These are phyloP conservation scores for Epichloe scottii DNA, from an alignment of 2,329 filamentous ascomycete species.

Conservation along the genomic window DNA sequence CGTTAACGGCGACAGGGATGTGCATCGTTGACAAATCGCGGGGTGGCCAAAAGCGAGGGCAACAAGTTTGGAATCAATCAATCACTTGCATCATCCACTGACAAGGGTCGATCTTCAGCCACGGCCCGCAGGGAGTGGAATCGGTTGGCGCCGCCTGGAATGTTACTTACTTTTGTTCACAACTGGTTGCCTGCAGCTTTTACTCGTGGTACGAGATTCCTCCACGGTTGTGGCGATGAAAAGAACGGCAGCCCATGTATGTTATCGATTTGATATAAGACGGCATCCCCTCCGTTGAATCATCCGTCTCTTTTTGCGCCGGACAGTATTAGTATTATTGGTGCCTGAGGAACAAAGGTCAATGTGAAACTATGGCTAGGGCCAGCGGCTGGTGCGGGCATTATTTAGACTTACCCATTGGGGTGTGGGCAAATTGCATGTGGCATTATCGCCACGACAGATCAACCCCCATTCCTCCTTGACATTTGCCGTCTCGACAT, in stretches of 20 bases:
- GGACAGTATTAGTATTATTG: not conserved
- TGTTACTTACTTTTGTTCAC: not conserved
- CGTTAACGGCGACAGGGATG: not conserved
- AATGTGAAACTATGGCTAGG: not conserved
- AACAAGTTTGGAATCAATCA: constrained; percentile 8
- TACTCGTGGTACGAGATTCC: no score
- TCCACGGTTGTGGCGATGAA: no score
- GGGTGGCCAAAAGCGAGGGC: constrained; percentile 3
- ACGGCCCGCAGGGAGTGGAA: not conserved
- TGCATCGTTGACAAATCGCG: constrained; percentile 1
- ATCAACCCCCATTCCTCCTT: not conserved
- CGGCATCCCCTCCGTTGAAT: no score
- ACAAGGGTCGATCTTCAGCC: constrained; percentile 7
- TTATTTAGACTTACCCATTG: constrained; percentile 2
- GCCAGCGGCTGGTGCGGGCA: not conserved
- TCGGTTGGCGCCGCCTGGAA: not conserved
- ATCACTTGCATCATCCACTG: not conserved
- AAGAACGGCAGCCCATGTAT: no score
- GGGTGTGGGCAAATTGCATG: constrained; percentile 1
- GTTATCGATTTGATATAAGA: no score
- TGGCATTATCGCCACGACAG: constrained; percentile 3
- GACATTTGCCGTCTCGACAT: not conserved
- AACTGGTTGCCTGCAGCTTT: not conserved
- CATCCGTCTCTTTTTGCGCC: not conserved
- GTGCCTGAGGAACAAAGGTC: constrained; percentile 7